Percentiles rank a stretch among this genome's conserved stretches.
These are phyloP conservation scores for Allium cepa DNA, from an alignment of 106 monocot species.

Conservation along the genomic window DNA sequence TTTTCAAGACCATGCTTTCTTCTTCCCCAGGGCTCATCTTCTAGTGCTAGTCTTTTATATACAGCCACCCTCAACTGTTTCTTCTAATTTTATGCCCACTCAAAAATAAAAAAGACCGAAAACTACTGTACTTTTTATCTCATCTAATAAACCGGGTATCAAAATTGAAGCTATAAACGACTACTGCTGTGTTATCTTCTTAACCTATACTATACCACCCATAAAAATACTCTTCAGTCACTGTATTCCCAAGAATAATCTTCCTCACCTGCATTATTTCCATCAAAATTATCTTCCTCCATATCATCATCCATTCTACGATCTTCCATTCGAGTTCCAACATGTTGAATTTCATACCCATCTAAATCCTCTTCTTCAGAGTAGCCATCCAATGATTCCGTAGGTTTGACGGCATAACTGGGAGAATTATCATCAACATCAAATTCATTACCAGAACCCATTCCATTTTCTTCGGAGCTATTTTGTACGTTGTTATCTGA, in stretches of 20 bases:
- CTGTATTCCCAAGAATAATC: slow-evolving; percentile 83
- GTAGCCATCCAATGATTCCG: slow-evolving; percentile 33
- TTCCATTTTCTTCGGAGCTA: slow-evolving; percentile 43
- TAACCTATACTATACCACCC: background rate
- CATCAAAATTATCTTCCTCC: slow-evolving; percentile 36
- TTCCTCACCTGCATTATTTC: slow-evolving; percentile 47
- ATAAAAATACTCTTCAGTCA: slow-evolving; percentile 20
- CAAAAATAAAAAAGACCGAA: no score
- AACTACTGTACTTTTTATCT: no score
- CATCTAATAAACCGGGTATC: no score
- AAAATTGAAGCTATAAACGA: background rate
- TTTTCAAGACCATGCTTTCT: no score
- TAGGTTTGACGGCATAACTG: background rate
- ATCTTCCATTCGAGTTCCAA: slow-evolving; percentile 9
- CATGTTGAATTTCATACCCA: slow-evolving; percentile 28
- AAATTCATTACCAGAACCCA: slow-evolving; percentile 52
- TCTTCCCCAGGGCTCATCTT: no score
- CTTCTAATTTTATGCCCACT: no score
- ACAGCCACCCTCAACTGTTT: no score
- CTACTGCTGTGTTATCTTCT: slow-evolving; percentile 3
- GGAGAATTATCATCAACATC: slow-evolving; percentile 5
- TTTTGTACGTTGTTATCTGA: slow-evolving; percentile 48
- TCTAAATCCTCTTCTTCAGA: slow-evolving; percentile 28
- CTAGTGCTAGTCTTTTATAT: no score
- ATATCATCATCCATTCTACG: slow-evolving; percentile 26